phyloP scores from a whole-genome alignment of 306 rosid genomes.

The Dryas alaskensis region DNA sequence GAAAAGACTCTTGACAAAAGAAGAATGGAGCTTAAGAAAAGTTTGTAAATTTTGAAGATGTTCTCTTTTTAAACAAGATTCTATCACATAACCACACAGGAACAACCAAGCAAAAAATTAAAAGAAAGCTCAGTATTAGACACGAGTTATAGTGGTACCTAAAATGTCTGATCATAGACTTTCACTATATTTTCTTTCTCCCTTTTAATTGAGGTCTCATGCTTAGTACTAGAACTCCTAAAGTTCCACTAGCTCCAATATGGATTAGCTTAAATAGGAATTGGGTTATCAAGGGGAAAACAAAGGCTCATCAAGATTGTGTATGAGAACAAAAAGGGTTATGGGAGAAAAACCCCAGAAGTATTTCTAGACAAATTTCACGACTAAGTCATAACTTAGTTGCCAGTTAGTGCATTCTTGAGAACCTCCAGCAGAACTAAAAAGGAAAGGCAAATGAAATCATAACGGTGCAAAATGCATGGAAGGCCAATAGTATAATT shows the following conservation, averaged over 20 bases:
- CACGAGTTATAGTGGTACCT: background rate
- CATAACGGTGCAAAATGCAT: background rate
- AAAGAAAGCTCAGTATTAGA: background rate
- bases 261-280: conserved; percentile 16
- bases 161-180: conserved; percentile 11
- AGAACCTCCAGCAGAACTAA: conserved; percentile 12
- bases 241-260: conserved; percentile 17
- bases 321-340: background rate
- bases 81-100: background rate
- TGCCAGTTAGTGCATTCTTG: conserved; percentile 3
- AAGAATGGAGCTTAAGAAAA: background rate
- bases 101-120: background rate
- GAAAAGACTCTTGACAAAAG: background rate
- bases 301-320: conserved; percentile 5
- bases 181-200: background rate
- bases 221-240: background rate
- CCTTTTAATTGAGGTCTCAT: conserved; percentile 1
- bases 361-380: conserved; percentile 14
- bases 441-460: background rate
- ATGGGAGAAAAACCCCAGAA: conserved; percentile 6
- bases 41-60: conserved; percentile 13
- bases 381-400: background rate
- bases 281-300: background rate
- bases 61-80: background rate
- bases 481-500: background rate